phyloP scores from a whole-genome alignment of 805 yeast species.

The Starmerella apis region DNA sequence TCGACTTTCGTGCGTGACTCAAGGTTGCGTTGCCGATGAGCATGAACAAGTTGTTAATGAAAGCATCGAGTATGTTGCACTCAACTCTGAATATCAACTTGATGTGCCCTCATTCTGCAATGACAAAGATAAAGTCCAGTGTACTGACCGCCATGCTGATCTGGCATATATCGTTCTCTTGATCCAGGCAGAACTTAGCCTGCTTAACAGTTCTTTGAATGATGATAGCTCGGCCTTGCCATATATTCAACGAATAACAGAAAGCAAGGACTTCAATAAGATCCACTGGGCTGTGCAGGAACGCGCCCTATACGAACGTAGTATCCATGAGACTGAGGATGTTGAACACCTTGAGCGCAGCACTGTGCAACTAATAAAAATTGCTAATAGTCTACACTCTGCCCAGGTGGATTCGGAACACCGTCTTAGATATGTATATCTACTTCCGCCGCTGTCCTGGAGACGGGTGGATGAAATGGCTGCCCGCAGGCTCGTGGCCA shows the following conservation, averaged over 20 bases:
- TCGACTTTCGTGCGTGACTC: slow-evolving; percentile 9
- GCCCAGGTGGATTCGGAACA: slow-evolving; percentile 26
- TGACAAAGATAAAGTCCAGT: not conserved
- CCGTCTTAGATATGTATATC: slow-evolving; percentile 51
- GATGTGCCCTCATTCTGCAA: slow-evolving; percentile 3
- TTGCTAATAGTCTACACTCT: slow-evolving; percentile 45
- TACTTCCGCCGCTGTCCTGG: slow-evolving; percentile 65
- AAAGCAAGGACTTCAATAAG: slow-evolving; percentile 33
- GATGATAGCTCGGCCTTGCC: slow-evolving; percentile 41
- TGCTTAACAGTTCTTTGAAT: slow-evolving; percentile 50
- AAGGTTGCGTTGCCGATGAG: not conserved
- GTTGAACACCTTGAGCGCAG: slow-evolving; percentile 91
- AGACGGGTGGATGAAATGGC: slow-evolving; percentile 74
- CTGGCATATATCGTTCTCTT: slow-evolving; percentile 67
- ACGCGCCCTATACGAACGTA: slow-evolving; percentile 81
- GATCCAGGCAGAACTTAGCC: slow-evolving; percentile 52
- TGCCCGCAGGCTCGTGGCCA: slow-evolving; percentile 75
- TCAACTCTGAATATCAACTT: slow-evolving; percentile 7
- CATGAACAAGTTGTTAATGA: not conserved
- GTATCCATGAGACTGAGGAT: slow-evolving; percentile 65
- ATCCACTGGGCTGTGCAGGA: slow-evolving; percentile 71
- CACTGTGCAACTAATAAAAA: slow-evolving; percentile 78
- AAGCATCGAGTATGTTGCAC: slow-evolving; percentile 5
- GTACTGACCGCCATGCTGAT: slow-evolving; percentile 29
- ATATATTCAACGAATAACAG: slow-evolving; percentile 60